Evolutionary conservation across 1,284 basidiomycete genomes (phyloP).

Genomic region (Thecaphora frezii): DNA sequence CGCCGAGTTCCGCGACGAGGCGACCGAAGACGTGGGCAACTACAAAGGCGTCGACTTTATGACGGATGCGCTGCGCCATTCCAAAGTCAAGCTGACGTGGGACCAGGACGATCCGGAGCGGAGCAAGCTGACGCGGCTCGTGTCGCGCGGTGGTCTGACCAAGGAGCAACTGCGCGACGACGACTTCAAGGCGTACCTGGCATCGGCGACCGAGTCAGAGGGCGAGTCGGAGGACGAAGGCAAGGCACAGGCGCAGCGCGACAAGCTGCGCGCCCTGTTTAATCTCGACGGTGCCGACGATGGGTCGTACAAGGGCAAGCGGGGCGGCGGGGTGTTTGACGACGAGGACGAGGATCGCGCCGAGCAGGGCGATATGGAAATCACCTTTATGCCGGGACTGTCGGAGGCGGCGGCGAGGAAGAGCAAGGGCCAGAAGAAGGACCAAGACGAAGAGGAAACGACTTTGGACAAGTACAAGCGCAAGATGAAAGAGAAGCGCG

Average conservation of each 20-base stretch:
- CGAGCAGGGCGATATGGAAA: slow-evolving; percentile 51
- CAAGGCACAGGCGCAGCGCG: slow-evolving; percentile 11
- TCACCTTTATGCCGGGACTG: slow-evolving; percentile 56
- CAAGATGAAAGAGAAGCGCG: slow-evolving; percentile 56
- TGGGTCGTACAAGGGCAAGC: slow-evolving; percentile 17
- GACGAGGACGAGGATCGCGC: slow-evolving; percentile 39
- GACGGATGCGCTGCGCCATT: slow-evolving; percentile 94
- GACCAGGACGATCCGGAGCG: slow-evolving; percentile 95
- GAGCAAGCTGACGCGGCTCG: slow-evolving; percentile 66
- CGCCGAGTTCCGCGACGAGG: slow-evolving; percentile 68
- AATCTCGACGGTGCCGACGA: slow-evolving; percentile 23
- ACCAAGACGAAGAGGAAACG: slow-evolving; percentile 45
- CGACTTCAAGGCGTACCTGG: slow-evolving; percentile 56
- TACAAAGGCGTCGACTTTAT: slow-evolving; percentile 88
- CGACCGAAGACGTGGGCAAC: slow-evolving; percentile 66
- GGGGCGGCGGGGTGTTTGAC: slow-evolving; percentile 33
- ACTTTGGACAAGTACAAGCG: slow-evolving; percentile 56
- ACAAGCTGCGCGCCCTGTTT: slow-evolving; percentile 50
- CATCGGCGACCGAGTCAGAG: slow-evolving; percentile 47
- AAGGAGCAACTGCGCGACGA: slow-evolving; percentile 50
- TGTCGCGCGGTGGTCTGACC: slow-evolving; percentile 26
- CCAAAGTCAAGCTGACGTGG: slow-evolving; percentile 97
- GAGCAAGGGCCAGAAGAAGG: slow-evolving; percentile 13
- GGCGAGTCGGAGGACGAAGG: slow-evolving; percentile 21
- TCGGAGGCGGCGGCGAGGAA: slow-evolving; percentile 44